Evolutionary conservation across 1,139 yeast genomes (phyloP), one percentile per base, ranked within the genome.

Genomic region (Candida gigantensis): DNA sequence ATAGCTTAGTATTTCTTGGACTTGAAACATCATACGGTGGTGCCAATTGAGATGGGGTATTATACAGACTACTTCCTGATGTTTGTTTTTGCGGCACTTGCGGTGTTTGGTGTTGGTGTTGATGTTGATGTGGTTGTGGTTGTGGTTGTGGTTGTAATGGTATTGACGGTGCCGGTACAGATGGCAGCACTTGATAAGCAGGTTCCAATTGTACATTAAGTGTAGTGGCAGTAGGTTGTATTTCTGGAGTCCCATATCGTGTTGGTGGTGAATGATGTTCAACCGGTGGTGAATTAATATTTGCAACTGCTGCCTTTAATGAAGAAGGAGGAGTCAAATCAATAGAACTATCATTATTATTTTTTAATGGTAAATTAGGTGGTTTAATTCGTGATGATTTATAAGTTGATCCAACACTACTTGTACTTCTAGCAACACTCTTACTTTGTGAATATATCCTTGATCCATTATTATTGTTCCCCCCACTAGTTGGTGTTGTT

Each of bases 281-380:
- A 9, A 20, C 14, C 12, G 31, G 30, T 13, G 16, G n/a, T n/a
- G n/a, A 21, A 19, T 30, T 30, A 17, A 35, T 30, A 26, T 46
- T 30, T 12, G 40, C 37, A 3, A 48, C 51, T 5, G 55, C 55
- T 9, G 55, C 47, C 37, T 53, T 47, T 30, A 53, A 43, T 9
- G 41, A 33, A 5, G 36, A 16, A 21, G 39, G 35, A 10, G 46
- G 45, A 4, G 35, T 38, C 12, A 26, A 28, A 12, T 35, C 43
- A 12, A 23, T 10, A 11, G 15, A n/a, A 11, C 21, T 27, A 14
- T n/a, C 13, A 12, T 17, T 28, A 14, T 10, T 24, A 2, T 25
- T 6, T 8, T 28, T 35, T 2, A 39, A 35, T 35, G 45, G 54
- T 10, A 44, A 33, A 11, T 42, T 44, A 8, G 55, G 52, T 10